Conservation (phyloP, 371 early-diverging fungal species). For the Lichtheimia ornata region DNA sequence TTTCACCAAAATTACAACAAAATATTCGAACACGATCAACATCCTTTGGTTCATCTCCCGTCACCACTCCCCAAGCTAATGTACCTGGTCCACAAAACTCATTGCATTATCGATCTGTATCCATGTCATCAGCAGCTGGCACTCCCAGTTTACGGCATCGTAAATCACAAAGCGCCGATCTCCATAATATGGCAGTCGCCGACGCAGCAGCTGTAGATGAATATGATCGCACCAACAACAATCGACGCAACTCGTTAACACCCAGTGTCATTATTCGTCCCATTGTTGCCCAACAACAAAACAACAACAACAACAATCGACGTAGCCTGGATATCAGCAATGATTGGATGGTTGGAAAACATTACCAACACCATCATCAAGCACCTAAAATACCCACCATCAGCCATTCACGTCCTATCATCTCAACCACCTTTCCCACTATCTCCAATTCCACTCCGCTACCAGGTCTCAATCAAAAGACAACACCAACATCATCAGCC, state of each 20-base stretch:
- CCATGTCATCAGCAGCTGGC: slow-evolving; percentile 16
- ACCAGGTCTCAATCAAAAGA: slow-evolving; percentile 7
- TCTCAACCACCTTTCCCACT: slow-evolving; percentile 47
- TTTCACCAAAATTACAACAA: slow-evolving; percentile 20
- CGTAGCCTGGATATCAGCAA: slow-evolving; percentile 40
- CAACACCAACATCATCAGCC: not conserved
- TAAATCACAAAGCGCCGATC: slow-evolving; percentile 48
- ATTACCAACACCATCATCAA: slow-evolving; percentile 1
- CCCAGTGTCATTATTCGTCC: slow-evolving; percentile 37
- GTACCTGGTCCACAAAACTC: slow-evolving; percentile 4
- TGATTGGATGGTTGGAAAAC: slow-evolving; percentile 32
- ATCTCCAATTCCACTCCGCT: slow-evolving; percentile 45
- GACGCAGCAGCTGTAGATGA: slow-evolving; percentile 3
- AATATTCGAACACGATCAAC: slow-evolving; percentile 30
- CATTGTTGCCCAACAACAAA: slow-evolving; percentile 9
- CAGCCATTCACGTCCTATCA: slow-evolving; percentile 33
- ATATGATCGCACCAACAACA: slow-evolving; percentile 5
- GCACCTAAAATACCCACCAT: slow-evolving; percentile 15
- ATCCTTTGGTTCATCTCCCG: slow-evolving; percentile 29
- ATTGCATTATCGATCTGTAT: slow-evolving; percentile 19
- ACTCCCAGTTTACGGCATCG: slow-evolving; percentile 31
- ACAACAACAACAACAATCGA: slow-evolving; percentile 27
- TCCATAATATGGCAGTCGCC: slow-evolving; percentile 19
- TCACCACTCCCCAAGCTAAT: slow-evolving; percentile 9
- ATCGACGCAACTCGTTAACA: slow-evolving; percentile 35